Percentiles rank a stretch among this genome's conserved stretches.
Conservation (phyloP, 257 asterid genomes). For the Solanum arcanum region DNA sequence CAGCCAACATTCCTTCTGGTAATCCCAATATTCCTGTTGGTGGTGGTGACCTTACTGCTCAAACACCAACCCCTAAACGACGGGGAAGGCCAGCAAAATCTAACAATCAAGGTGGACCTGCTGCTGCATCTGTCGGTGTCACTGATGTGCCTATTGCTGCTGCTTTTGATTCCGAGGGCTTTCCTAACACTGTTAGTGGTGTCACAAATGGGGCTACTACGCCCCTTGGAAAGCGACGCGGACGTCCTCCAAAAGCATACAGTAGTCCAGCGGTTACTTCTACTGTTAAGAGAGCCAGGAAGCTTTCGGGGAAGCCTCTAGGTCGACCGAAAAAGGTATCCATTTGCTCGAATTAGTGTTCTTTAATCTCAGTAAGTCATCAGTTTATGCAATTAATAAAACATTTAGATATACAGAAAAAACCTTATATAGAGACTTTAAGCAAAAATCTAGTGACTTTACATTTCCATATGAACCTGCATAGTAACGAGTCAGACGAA, state of each 20-base stretch:
- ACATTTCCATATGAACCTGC: background rate
- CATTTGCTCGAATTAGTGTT: background rate
- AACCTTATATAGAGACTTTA: background rate
- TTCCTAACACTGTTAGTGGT: background rate
- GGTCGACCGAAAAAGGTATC: conserved; percentile 87
- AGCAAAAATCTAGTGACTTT: background rate
- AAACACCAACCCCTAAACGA: conserved; percentile 24
- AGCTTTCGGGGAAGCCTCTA: conserved; percentile 51
- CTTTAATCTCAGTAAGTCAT: background rate
- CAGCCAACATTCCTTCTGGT: background rate
- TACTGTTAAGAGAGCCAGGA: conserved; percentile 23
- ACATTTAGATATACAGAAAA: background rate
- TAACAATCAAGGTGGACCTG: conserved; percentile 7
- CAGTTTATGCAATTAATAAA: background rate
- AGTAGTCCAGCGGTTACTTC: conserved; percentile 11
- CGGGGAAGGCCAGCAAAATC: conserved; percentile 59
- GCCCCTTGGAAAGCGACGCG: conserved; percentile 35
- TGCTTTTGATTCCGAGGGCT: background rate
- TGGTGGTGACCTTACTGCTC: conserved; percentile 5
- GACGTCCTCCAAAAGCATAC: conserved; percentile 44
- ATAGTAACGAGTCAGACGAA: background rate
- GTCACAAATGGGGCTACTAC: conserved; percentile 3
- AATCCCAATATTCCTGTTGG: conserved; percentile 6
- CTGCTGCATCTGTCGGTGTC: background rate
- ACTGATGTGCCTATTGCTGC: conserved; percentile 1